Evolutionary conservation across 495 filamentous ascomycete species (phyloP).

Genomic region (Neurospora sp.): DNA sequence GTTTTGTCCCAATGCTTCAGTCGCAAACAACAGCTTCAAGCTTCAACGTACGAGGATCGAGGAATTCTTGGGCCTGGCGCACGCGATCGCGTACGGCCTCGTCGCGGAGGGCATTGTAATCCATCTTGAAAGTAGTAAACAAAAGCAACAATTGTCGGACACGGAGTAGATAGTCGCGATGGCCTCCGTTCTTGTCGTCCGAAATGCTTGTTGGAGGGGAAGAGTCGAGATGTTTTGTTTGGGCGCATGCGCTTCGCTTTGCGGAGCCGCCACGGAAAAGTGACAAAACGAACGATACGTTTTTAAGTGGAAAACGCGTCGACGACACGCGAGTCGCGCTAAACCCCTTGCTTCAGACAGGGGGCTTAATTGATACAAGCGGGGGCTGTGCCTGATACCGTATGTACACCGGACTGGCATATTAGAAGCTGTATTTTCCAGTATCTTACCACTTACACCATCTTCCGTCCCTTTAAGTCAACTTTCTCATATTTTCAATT

Average conservation of each 20-base stretch:
- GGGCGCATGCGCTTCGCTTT: background rate
- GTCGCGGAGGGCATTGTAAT: conserved; percentile 63
- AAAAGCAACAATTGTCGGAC: conserved; percentile 4
- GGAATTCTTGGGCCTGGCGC: conserved; percentile 71
- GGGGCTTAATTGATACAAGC: conserved; percentile 21
- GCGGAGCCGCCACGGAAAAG: conserved; percentile 3
- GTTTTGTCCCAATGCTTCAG: background rate
- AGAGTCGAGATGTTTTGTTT: conserved; percentile 2
- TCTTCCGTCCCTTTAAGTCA: background rate
- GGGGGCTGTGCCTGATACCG: background rate
- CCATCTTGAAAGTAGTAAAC: conserved; percentile 43
- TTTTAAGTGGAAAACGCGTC: conserved; percentile 16
- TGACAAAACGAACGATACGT: background rate
- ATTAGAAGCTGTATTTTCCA: background rate
- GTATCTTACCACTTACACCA: background rate
- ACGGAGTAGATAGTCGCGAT: background rate
- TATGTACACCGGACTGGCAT: background rate
- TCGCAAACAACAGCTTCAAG: background rate
- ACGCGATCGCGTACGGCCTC: conserved; percentile 72
- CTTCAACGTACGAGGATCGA: conserved; percentile 60
- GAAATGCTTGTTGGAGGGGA: background rate
- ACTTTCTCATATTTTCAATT: background rate
- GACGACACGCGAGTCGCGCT: conserved; percentile 16
- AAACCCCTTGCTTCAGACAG: conserved; percentile 9
- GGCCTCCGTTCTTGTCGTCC: background rate